phyloP scores from a whole-genome alignment of 371 early-diverging fungal genomes.

The Syncephalastrum sp. region DNA sequence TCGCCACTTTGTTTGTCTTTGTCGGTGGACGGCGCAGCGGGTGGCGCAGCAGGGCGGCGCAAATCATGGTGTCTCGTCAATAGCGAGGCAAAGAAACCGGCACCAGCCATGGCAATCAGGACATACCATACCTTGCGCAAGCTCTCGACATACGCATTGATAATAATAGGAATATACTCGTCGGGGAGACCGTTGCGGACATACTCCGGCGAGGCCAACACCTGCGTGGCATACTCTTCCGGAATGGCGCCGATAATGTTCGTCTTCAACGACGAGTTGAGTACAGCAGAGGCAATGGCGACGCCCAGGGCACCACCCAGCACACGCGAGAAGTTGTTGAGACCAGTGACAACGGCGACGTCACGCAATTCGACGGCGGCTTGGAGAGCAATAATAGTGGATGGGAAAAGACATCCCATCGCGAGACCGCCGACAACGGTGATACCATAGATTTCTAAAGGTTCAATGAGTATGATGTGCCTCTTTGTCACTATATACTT shows the following conservation, averaged over 20 bases:
- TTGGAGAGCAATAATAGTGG: conserved; percentile 46
- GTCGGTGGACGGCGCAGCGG: not conserved
- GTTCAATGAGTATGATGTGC: not conserved
- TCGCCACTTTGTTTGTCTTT: too few species aligned
- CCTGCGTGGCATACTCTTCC: conserved; percentile 13
- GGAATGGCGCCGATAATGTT: conserved; percentile 30
- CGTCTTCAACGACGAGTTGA: conserved; percentile 29
- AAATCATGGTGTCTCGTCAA: conserved; percentile 14
- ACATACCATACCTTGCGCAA: conserved; percentile 40
- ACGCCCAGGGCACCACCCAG: conserved; percentile 48
- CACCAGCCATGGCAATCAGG: conserved; percentile 32
- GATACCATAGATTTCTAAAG: conserved; percentile 33
- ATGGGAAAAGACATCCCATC: conserved; percentile 31
- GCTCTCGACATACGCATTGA: conserved; percentile 25
- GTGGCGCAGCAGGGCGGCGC: not conserved
- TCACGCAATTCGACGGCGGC: conserved; percentile 37
- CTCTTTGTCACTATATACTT: conserved; percentile 8
- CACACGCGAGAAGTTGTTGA: conserved; percentile 38
- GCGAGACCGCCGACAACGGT: conserved; percentile 34
- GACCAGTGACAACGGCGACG: conserved; percentile 43
- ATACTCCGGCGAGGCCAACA: conserved; percentile 33
- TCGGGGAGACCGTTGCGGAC: conserved; percentile 37
- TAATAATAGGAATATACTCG: conserved; percentile 22
- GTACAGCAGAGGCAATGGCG: conserved; percentile 32
- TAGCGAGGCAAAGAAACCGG: conserved; percentile 20